A percentile compares a stretch with the other conserved stretches of the same genome.
These are phyloP conservation scores for Salvia rosmarinus DNA, from an alignment of 257 asterid genomes.

Conservation along the genomic window DNA sequence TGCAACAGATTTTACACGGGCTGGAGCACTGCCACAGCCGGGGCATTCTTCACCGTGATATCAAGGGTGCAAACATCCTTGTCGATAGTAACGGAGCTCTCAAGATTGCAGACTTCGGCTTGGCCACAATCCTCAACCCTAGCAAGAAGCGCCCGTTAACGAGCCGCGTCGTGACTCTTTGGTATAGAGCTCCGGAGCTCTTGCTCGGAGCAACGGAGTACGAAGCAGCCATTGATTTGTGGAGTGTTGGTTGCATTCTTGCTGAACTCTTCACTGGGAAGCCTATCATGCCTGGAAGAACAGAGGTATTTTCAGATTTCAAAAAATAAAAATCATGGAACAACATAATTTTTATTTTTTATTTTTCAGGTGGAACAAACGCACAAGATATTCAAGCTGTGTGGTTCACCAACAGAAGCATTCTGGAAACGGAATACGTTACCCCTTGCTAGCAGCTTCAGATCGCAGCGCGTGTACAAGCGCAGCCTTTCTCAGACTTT, in stretches of 20 bases:
- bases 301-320: slow-evolving; percentile 56
- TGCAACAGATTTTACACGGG: slow-evolving; percentile 77
- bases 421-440: slow-evolving; percentile 73
- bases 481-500: slow-evolving; percentile 69
- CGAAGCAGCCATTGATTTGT: slow-evolving; percentile 79
- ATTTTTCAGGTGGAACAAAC: slow-evolving; percentile 81
- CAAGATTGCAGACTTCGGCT: slow-evolving; percentile 83
- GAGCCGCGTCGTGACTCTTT: slow-evolving; percentile 90
- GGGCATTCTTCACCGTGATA: slow-evolving; percentile 87
- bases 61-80: slow-evolving; percentile 90
- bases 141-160: slow-evolving; percentile 71
- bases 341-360: neutral
- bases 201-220: slow-evolving; percentile 84
- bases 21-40: slow-evolving; percentile 85
- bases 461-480: slow-evolving; percentile 62
- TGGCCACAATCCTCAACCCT: slow-evolving; percentile 64
- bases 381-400: slow-evolving; percentile 93
- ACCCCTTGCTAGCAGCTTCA: slow-evolving; percentile 82
- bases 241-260: slow-evolving; percentile 94
- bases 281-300: slow-evolving; percentile 98
- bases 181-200: slow-evolving; percentile 97
- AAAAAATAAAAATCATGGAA: neutral
- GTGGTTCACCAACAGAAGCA: slow-evolving; percentile 87
- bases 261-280: slow-evolving; percentile 81
- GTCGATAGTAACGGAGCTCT: slow-evolving; percentile 69